Base-by-base conservation (phyloP, 257 asterid species). In the Salvia rosmarinus region DNA sequence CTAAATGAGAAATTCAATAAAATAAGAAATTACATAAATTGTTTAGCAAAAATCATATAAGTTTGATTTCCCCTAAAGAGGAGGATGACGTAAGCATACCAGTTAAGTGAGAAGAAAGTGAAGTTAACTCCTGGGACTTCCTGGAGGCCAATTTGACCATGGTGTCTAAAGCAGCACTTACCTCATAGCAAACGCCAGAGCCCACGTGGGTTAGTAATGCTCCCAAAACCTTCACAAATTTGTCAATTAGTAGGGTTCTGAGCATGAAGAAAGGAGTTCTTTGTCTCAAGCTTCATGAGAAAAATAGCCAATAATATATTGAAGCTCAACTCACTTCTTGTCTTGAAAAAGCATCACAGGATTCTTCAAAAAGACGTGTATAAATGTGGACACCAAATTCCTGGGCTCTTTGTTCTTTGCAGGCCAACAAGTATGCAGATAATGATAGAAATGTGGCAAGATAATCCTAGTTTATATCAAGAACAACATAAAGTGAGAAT, bases 131-230 rank as follows among this genome's bases (percentile, higher is more conserved):
- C 82, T 79, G 88, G 43, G 96, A 78, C 78, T 82, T 84, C 66
- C 78, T 85, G 62, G 83, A 71, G 20, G 96, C 92, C 68, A 91
- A 82, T 78, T 75, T 75, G 78, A 82, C 87, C 90, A 91, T 46
- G 63, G 90, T 87, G 57, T 89, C 92, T 78, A 91, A 81, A 79
- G 96, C 90, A 80, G 90, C 82, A 78, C 77, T 83, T 68, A 85
- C 96, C 83, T 91, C 96, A 81, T 75, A 73, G 80, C 71, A 73
- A 62, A 87, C 77, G 72, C 97, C 95, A 79, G 96, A 89, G 78
- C 97, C 97, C 76, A 89, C 88, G 60, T 91, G 97, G 30, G 95
- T 81, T 59, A 87, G 79, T 78, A 91, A 82, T 80, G 95, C 90
- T 80, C 96, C 97, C 75, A 91, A 66, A 83, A 91, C 89, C 97